phyloP scores from a whole-genome alignment of 768 basidiomycete species.

The Tylopilus sp. region DNA sequence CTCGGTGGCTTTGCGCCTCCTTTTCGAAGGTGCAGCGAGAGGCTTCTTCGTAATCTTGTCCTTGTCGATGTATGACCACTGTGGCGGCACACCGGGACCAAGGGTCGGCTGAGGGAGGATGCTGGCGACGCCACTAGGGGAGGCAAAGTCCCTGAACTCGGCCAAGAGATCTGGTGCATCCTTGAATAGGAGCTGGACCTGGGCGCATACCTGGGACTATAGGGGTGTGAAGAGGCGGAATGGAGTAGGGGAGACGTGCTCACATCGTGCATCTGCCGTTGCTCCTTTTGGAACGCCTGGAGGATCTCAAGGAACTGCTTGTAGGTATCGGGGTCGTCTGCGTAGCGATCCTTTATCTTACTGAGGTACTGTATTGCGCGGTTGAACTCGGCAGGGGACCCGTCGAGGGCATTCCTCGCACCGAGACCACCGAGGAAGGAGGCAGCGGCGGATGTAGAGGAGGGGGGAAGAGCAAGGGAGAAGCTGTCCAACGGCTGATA shows the following conservation, averaged over 20 bases:
- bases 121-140: slow-evolving; percentile 40
- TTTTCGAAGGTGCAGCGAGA: slow-evolving; percentile 40
- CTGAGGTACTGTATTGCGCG: slow-evolving; percentile 97
- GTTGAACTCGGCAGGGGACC: slow-evolving; percentile 70
- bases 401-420: slow-evolving; percentile 46
- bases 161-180: slow-evolving; percentile 74
- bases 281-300: slow-evolving; percentile 85
- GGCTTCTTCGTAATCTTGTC: slow-evolving; percentile 44
- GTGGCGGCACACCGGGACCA: slow-evolving; percentile 30
- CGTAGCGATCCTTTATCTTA: slow-evolving; percentile 93
- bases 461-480: slow-evolving; percentile 44
- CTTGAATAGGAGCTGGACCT: slow-evolving; percentile 79
- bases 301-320: slow-evolving; percentile 87
- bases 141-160: slow-evolving; percentile 70
- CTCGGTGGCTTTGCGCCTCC: slow-evolving; percentile 61
- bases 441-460: slow-evolving; percentile 57
- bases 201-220: slow-evolving; percentile 73
- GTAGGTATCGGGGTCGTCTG: slow-evolving; percentile 87
- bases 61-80: slow-evolving; percentile 42
- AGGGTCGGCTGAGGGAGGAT: slow-evolving; percentile 49
- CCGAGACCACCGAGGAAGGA: slow-evolving; percentile 62
- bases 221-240: slow-evolving; percentile 1
- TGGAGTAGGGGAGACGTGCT: slow-evolving; percentile 25
- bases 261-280: slow-evolving; percentile 68
- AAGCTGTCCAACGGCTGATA: slow-evolving; percentile 36